Evolutionary conservation across 108 stramenopile species (phyloP), one percentile per base, ranked within the genome.

Genomic region (Fragilariopsis cylindrus): DNA sequence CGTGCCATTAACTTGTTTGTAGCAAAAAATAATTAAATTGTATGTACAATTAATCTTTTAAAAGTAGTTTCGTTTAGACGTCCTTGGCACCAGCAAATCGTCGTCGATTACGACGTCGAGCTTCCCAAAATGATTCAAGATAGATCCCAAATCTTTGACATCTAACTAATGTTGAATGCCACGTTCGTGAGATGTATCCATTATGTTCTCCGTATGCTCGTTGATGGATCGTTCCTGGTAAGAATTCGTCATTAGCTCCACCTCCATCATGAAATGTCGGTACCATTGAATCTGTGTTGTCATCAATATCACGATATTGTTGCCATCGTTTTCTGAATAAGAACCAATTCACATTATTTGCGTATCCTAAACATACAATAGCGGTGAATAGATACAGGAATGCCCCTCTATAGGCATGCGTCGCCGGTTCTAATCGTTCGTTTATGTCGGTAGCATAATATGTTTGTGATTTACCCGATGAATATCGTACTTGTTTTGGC

Each of bases 221-320:
- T 41, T 43, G 70, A 54, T 42, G 54, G 7, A 60, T 50, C 16
- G 58, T 9, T 40, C 13, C 49, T 7, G 74, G 73, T 19, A 62
- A 55, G 21, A 41, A 60, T 43, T 21, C 73, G 13, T 65, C 39
- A 13, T 21, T 56, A 50, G 30, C 52, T 40, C 55, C 19, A 54
- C 68, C 49, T 21, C 18, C 30, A n/a, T 15, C 5, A 44, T 50
- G 68, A 78, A 78, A 72, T 9, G 70, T 78, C 3, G 70, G 65
- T 46, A 67, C 71, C 3, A 71, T 78, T 7, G 77, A 72, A 57
- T 73, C 78, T 7, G 15, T 44, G 3, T 48, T 56, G 42, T 82
- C 82, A 46, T 77, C 76, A 65, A 84, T 70, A 18, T 84, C 72
- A 19, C 72, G 65, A 73, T 84, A 84, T 15, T 66, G 60, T 13